These are phyloP conservation scores for Argentina anserina DNA, from an alignment of 306 rosid genomes.

Conservation along the genomic window DNA sequence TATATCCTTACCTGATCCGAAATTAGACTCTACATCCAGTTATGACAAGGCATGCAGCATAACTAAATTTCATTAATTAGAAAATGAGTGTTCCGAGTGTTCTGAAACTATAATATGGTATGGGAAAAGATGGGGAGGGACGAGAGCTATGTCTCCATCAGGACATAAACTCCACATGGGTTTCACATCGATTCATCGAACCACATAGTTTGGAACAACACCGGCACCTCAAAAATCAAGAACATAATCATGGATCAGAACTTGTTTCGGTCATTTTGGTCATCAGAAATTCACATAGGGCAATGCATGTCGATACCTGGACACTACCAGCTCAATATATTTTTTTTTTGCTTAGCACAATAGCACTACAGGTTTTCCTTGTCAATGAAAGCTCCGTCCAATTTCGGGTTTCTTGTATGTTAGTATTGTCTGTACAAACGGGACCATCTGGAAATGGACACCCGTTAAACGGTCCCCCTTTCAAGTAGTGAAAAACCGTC, in stretches of 20 bases:
- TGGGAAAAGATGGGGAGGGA: neutral
- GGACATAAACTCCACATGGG: neutral
- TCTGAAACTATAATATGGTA: no score
- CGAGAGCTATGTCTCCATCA: neutral
- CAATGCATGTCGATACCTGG: neutral
- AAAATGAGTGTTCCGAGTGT: neutral
- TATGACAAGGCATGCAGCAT: neutral
- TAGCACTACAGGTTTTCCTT: neutral
- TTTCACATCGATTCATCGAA: constrained; percentile 1
- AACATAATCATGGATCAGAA: neutral
- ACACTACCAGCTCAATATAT: neutral
- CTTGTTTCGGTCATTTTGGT: neutral
- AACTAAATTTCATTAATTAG: neutral
- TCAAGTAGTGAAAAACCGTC: neutral
- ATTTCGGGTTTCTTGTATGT: neutral
- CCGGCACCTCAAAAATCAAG: neutral
- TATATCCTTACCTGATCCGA: neutral
- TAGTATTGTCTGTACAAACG: neutral
- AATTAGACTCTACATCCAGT: neutral
- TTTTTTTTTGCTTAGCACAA: neutral
- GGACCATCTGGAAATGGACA: neutral
- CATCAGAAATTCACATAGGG: neutral
- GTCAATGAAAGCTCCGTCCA: neutral
- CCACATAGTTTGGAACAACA: neutral
- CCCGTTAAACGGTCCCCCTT: neutral